Evolutionary conservation across 306 rosid genomes (phyloP).

Genomic region (Fagus crenata): DNA sequence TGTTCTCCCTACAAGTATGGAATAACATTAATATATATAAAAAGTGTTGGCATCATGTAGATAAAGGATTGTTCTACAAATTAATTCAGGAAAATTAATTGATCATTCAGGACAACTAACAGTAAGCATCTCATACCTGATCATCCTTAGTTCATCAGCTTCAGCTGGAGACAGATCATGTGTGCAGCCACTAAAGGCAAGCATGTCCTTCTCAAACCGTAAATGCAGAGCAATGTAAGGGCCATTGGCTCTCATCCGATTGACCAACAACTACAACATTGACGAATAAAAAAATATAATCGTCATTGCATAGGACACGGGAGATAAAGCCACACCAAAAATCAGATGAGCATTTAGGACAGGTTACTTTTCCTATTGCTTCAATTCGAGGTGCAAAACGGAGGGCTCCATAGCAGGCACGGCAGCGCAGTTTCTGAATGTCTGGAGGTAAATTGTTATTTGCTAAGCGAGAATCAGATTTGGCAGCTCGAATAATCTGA

Average conservation of each 20-base stretch:
- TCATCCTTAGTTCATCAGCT: conserved; percentile 68
- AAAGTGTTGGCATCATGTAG: conserved; percentile 22
- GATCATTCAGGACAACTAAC: background rate
- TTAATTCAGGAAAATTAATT: background rate
- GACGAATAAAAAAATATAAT: conserved; percentile 12
- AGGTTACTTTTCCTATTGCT: conserved; percentile 77
- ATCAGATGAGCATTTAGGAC: conserved; percentile 24
- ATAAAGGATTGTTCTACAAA: conserved; percentile 18
- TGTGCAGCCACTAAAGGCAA: conserved; percentile 96
- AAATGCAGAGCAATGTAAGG: conserved; percentile 83
- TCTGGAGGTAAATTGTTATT: conserved; percentile 80
- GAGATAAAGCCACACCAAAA: conserved; percentile 25
- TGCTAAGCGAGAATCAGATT: conserved; percentile 89
- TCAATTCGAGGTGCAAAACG: conserved; percentile 84
- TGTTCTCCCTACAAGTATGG: conserved; percentile 61
- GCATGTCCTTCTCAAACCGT: conserved; percentile 97
- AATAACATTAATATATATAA: background rate
- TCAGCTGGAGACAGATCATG: conserved; percentile 64
- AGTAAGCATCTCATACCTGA: conserved; percentile 57
- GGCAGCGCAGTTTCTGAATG: conserved; percentile 92
- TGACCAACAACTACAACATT: conserved; percentile 63
- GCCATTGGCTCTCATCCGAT: conserved; percentile 85
- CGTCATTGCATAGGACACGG: conserved; percentile 6
- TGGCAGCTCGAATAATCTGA: conserved; percentile 88
- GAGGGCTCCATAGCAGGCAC: conserved; percentile 82